Evolutionary conservation across 1,139 yeast genomes (phyloP), one percentile per base, ranked within the genome.

Genomic region (Yamadazyma buinensis): DNA sequence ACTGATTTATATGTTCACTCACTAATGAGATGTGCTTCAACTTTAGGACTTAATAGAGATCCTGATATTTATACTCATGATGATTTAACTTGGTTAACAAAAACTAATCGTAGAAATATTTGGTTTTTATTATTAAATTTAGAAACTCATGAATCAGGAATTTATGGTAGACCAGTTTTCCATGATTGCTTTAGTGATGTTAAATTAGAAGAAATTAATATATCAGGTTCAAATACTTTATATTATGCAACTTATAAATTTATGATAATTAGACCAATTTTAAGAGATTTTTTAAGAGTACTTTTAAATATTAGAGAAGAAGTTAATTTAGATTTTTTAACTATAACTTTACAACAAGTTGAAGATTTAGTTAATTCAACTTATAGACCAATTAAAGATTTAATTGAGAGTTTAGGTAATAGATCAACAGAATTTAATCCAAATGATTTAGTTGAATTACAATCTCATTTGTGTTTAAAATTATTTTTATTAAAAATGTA

Each of bases 41-140:
- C 75, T 0, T 55, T 75, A 30, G 81, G 82, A 0, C 46, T 78
- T 20, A 72, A 77, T 51, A 55, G 80, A 31, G 82, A 77, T 41
- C 79, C 75, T 3, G 53, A 48, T 19, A 23, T 43, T 13, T 61
- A 46, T 22, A 60, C 58, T 23, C 61, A 56, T 13, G 64, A 55
- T 18, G 39, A 51, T 6, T 36, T 50, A 7, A 53, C 52, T 38
- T 55, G 59, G 41, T 44, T 54, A 26, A 41, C 51, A n/a, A 59
- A 65, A 28, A 62, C 61, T 40, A 52, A 67, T 21, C 63, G 72
- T 52, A 59, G 84, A 42, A 75, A 73, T 39, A 58, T 77, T 61
- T 65, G 72, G 72, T 43, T 24, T 19, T 36, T 43, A 14, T 26
- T 46, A 11, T 18, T 43, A 11, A 23, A 46, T 7, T 18, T 41